A percentile compares a stretch with the other conserved stretches of the same genome.
These are phyloP conservation scores for Strobilomyces dryophilus DNA, from an alignment of 768 basidiomycete species.

Conservation along the genomic window DNA sequence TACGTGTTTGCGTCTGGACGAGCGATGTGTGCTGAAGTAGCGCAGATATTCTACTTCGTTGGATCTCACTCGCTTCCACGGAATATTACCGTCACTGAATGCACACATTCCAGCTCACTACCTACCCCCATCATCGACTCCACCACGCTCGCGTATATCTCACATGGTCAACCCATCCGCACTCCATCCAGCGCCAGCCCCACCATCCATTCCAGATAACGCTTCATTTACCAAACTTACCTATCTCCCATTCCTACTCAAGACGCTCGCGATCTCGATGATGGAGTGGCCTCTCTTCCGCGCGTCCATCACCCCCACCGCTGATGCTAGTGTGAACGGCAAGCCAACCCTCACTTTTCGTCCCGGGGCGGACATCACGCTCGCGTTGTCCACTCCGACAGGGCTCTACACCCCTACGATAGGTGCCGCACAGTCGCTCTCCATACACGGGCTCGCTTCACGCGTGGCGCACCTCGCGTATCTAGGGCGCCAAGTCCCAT, in stretches of 20 bases:
- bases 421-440: constrained; percentile 46
- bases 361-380: constrained; percentile 65
- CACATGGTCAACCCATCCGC: constrained; percentile 36
- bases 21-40: constrained; percentile 1
- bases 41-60: constrained; percentile 67
- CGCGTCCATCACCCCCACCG: constrained; percentile 56
- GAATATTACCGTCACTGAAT: constrained; percentile 60
- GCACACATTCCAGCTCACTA: constrained; percentile 62
- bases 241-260: constrained; percentile 79
- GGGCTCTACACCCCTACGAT: constrained; percentile 83
- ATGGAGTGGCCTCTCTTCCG: constrained; percentile 82
- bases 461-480: constrained; percentile 56
- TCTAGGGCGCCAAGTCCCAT: constrained; percentile 65
- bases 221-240: constrained; percentile 66
- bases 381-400: constrained; percentile 77
- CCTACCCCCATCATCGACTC: constrained; percentile 39
- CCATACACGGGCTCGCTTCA: constrained; percentile 59
- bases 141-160: constrained; percentile 15
- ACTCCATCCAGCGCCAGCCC: constrained; percentile 37
- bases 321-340: constrained; percentile 8
- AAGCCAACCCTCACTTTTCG: constrained; percentile 74
- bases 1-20: constrained; percentile 26
- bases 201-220: constrained; percentile 43
- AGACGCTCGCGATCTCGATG: constrained; percentile 78
- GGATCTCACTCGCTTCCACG: constrained; percentile 68